Evolutionary conservation across 2,329 filamentous ascomycete species (phyloP).

Genomic region (Cladosporium sp.): DNA sequence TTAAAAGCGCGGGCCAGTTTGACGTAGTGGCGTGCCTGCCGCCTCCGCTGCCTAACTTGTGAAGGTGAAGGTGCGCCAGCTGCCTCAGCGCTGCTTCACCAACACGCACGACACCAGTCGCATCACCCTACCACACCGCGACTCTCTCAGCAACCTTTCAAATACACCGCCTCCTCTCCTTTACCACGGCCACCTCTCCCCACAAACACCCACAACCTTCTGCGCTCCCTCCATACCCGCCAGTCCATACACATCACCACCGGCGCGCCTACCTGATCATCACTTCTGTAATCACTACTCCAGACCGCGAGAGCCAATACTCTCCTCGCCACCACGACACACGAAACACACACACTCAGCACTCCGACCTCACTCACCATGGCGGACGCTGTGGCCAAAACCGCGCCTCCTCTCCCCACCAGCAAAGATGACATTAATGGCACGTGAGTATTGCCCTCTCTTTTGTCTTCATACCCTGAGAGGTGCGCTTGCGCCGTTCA

Average conservation of each 20-base stretch:
- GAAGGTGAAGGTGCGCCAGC: background rate
- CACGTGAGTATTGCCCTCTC: slow-evolving; percentile 29
- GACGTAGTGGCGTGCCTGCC: slow-evolving; percentile 15
- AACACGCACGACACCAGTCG: slow-evolving; percentile 2
- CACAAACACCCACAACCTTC: background rate
- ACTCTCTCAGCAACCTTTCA: background rate
- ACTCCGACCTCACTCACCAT: background rate
- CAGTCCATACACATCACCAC: background rate
- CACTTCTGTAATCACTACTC: slow-evolving; percentile 7
- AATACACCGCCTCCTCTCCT: background rate
- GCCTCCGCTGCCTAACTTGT: slow-evolving; percentile 1
- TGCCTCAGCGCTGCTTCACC: background rate
- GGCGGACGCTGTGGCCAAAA: slow-evolving; percentile 13
- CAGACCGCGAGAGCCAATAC: background rate
- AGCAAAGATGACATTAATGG: slow-evolving; percentile 41
- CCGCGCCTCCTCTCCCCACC: slow-evolving; percentile 35
- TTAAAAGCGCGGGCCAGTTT: slow-evolving; percentile 7
- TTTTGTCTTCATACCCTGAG: background rate
- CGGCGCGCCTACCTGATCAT: background rate
- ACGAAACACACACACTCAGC: background rate
- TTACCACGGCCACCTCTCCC: background rate
- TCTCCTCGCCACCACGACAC: background rate
- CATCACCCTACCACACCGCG: background rate
- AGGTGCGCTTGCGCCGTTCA: background rate
- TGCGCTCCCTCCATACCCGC: background rate